phyloP scores from a whole-genome alignment of 352 stramenopile species.

The Globisporangium polare region DNA sequence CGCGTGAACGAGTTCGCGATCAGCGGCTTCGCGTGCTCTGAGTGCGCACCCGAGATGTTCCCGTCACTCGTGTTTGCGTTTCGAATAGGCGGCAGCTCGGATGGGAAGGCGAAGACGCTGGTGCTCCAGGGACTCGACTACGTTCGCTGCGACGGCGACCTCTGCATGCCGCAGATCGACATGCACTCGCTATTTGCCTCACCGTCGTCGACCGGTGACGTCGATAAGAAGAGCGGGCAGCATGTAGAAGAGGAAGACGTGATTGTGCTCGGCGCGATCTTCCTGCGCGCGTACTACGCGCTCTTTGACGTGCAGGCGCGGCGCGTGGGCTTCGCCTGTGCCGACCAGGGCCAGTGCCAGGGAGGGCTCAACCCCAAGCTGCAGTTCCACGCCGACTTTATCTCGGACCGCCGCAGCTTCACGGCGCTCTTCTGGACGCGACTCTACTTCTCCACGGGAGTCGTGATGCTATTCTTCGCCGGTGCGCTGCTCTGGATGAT shows the following conservation, averaged over 20 bases:
- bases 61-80: slow-evolving; percentile 50
- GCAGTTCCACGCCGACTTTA: slow-evolving; percentile 24
- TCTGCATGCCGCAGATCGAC: slow-evolving; percentile 56
- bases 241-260: slow-evolving; percentile 24
- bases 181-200: slow-evolving; percentile 32
- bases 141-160: slow-evolving; percentile 50
- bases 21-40: slow-evolving; percentile 37
- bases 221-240: not conserved
- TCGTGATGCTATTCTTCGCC: slow-evolving; percentile 31
- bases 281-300: slow-evolving; percentile 68
- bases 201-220: slow-evolving; percentile 15
- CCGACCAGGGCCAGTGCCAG: slow-evolving; percentile 14
- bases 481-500: slow-evolving; percentile 33
- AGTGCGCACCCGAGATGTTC: slow-evolving; percentile 51
- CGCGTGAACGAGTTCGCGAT: slow-evolving; percentile 21
- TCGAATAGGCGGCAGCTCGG: not conserved
- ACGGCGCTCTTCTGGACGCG: slow-evolving; percentile 35
- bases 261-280: slow-evolving; percentile 57
- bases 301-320: slow-evolving; percentile 44
- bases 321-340: slow-evolving; percentile 47
- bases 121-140: slow-evolving; percentile 59
- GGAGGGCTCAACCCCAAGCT: slow-evolving; percentile 37
- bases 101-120: slow-evolving; percentile 22
- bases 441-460: slow-evolving; percentile 27
- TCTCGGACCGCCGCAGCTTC: slow-evolving; percentile 1